phyloP scores from a whole-genome alignment of 306 rosid species.

The Pterocarpus santalinus region DNA sequence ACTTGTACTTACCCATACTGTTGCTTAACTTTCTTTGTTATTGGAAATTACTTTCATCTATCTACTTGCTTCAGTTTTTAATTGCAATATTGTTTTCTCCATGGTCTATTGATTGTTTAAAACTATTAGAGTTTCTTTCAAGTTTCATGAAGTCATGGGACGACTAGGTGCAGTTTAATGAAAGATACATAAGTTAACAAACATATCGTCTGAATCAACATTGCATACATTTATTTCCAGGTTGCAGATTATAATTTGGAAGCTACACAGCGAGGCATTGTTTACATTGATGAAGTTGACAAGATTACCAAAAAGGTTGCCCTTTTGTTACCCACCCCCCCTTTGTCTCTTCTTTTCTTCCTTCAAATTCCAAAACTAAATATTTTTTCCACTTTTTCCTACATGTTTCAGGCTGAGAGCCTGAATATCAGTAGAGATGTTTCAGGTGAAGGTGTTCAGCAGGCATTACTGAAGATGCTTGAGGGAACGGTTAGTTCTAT shows the following conservation, averaged over 20 bases:
- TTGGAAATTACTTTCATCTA: constrained; percentile 17
- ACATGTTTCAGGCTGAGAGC: constrained; percentile 89
- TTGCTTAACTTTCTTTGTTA: constrained; percentile 18
- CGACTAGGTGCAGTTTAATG: constrained; percentile 22
- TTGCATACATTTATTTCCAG: constrained; percentile 51
- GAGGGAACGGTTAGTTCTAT: constrained; percentile 92
- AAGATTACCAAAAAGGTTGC: constrained; percentile 95
- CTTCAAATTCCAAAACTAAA: constrained; percentile 21
- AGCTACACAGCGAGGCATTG: constrained; percentile 98
- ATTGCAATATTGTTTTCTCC: background rate
- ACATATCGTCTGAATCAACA: constrained; percentile 32
- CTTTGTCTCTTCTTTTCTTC: background rate
- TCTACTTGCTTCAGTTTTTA: background rate
- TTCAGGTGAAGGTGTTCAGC: constrained; percentile 99
- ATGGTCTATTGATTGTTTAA: background rate
- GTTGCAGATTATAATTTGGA: constrained; percentile 95
- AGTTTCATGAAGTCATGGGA: constrained; percentile 11
- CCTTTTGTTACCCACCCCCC: background rate
- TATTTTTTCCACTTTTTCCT: constrained; percentile 24
- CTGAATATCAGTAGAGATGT: constrained; percentile 97
- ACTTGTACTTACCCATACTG: constrained; percentile 9
- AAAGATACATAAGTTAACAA: constrained; percentile 18
- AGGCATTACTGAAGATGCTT: constrained; percentile 95
- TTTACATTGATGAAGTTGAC: constrained; percentile 98
- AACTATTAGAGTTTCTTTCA: constrained; percentile 7